Conservation (phyloP, 805 yeast genomes). For the Lachancea lanzarotensis region DNA sequence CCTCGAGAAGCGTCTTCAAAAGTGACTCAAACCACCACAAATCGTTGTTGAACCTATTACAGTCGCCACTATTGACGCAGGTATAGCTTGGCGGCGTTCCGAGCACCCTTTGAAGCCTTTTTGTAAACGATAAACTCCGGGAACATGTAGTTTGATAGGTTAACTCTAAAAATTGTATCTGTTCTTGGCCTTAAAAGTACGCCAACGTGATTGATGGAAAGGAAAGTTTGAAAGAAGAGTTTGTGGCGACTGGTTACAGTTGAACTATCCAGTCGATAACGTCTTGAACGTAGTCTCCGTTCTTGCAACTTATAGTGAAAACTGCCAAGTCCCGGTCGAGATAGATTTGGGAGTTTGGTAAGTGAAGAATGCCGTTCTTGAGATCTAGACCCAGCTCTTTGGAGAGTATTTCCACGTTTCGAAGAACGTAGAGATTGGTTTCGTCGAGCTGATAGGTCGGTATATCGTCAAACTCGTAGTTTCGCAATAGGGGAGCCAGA, state of each 20-base stretch:
- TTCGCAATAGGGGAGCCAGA: conserved; percentile 13
- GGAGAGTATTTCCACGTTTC: conserved; percentile 17
- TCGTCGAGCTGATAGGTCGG: conserved; percentile 13
- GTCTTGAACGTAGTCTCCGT: conserved; percentile 16
- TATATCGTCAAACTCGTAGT: conserved; percentile 16
- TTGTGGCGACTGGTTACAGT: conserved; percentile 7
- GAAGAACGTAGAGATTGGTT: conserved; percentile 14
- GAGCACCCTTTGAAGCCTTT: no score
- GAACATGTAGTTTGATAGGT: no score
- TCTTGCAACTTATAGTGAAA: conserved; percentile 19
- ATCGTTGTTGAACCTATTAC: no score
- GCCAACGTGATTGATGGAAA: no score
- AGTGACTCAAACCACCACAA: no score
- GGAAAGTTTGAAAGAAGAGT: not conserved
- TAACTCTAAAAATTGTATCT: no score
- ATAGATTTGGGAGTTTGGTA: conserved; percentile 9
- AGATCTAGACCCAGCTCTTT: conserved; percentile 19
- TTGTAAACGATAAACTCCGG: no score
- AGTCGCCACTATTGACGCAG: no score
- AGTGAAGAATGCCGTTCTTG: conserved; percentile 14
- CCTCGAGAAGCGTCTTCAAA: no score
- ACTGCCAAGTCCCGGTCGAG: conserved; percentile 20
- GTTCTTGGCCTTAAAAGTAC: no score
- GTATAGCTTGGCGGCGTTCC: no score
- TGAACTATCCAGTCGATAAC: conserved; percentile 19